These are phyloP conservation scores for Dalechampia spathulata DNA, from an alignment of 441 rosid genomes.

Conservation along the genomic window DNA sequence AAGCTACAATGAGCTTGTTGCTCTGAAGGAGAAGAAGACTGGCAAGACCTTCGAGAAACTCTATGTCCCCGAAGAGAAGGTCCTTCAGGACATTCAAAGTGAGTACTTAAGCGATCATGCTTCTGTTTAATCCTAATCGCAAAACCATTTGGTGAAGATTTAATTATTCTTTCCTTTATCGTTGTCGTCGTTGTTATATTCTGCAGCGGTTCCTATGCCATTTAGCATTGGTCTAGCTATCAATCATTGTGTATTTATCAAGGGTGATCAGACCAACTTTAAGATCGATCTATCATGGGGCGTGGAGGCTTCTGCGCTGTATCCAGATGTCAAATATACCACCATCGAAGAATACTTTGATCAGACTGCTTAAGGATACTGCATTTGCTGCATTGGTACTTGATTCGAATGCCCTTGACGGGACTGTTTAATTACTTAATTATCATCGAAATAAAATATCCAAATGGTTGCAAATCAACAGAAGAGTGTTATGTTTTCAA, in stretches of 20 bases:
- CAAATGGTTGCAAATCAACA: neutral
- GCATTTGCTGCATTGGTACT: neutral
- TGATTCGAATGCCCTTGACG: no score
- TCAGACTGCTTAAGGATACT: conserved; percentile 24
- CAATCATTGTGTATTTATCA: conserved; percentile 38
- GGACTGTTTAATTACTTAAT: no score
- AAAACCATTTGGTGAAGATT: neutral
- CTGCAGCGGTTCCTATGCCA: conserved; percentile 42
- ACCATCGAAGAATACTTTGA: conserved; percentile 45
- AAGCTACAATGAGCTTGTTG: conserved; percentile 48
- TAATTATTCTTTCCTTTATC: neutral
- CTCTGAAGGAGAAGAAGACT: conserved; percentile 52
- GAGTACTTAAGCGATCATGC: neutral
- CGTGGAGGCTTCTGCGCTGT: conserved; percentile 55
- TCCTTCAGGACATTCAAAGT: conserved; percentile 50
- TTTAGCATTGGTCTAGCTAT: conserved; percentile 35
- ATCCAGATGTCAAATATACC: conserved; percentile 55
- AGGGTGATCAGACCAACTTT: conserved; percentile 52
- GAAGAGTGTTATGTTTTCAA: no score
- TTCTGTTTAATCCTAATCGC: neutral
- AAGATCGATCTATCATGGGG: conserved; percentile 49
- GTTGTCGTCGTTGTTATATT: neutral
- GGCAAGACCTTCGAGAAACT: conserved; percentile 41
- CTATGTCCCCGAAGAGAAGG: conserved; percentile 48
- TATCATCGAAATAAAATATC: neutral